Conservation (phyloP, 2,329 filamentous ascomycete genomes). For the Clathrospora elynae region DNA sequence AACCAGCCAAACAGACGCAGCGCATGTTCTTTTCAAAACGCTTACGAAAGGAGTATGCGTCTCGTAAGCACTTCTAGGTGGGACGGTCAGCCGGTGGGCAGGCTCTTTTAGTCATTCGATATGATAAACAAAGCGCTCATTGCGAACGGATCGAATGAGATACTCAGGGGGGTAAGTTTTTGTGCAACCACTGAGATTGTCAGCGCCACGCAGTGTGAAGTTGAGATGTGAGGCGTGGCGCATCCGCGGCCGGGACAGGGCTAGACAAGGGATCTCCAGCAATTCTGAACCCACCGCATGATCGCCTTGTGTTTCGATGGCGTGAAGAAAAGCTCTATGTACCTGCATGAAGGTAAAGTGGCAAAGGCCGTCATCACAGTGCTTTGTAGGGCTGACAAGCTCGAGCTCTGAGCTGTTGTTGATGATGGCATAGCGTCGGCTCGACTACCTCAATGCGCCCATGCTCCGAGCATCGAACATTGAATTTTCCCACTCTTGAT, state of each 20-base stretch:
- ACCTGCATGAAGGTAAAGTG: slow-evolving; percentile 33
- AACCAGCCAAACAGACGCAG: slow-evolving; percentile 19
- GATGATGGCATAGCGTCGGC: slow-evolving; percentile 13
- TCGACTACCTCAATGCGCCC: slow-evolving; percentile 4
- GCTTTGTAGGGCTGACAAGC: slow-evolving; percentile 26
- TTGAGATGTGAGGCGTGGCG: slow-evolving; percentile 31
- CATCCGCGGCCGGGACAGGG: slow-evolving; percentile 42
- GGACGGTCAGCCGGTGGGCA: slow-evolving; percentile 19
- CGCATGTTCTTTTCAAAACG: slow-evolving; percentile 22
- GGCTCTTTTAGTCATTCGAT: slow-evolving; percentile 35
- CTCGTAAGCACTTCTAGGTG: slow-evolving; percentile 31
- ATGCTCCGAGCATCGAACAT: slow-evolving; percentile 8
- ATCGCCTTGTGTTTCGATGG: slow-evolving; percentile 29
- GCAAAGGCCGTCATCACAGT: slow-evolving; percentile 6
- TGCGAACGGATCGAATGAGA: slow-evolving; percentile 21
- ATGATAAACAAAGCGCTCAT: slow-evolving; percentile 29
- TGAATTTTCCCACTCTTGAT: too few species aligned
- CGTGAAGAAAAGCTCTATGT: slow-evolving; percentile 19
- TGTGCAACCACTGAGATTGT: slow-evolving; percentile 36
- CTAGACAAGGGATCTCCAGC: slow-evolving; percentile 23
- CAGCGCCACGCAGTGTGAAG: slow-evolving; percentile 32
- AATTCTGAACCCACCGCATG: slow-evolving; percentile 28
- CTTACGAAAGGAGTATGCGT: slow-evolving; percentile 36
- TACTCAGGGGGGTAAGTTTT: slow-evolving; percentile 31
- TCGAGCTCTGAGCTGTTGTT: slow-evolving; percentile 12